Evolutionary conservation across 2,329 filamentous ascomycete species (phyloP), one percentile per base, ranked within the genome.

Genomic region (Dothideomycetidae sp.): DNA sequence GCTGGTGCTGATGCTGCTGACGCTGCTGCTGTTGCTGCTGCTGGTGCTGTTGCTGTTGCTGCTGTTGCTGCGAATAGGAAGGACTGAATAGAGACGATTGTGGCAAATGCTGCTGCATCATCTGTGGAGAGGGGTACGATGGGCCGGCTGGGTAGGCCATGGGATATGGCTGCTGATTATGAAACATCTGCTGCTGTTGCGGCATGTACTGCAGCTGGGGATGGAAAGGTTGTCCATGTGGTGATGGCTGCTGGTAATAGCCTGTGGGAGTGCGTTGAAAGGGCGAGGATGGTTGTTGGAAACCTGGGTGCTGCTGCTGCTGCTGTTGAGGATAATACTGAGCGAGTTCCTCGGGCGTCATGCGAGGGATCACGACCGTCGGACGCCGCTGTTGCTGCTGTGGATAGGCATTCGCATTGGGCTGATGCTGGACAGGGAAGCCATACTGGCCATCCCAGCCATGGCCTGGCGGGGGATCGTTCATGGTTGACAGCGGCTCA

Each of bases 401-500:
- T 5, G 7, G 7, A 31, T 31, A 31, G 7, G 5, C 14, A 15
- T 13, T 13, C 7, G 7, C 13, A 7, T 13, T 9, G 7, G 7
- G 21, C n/a, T 7, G 29, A 9, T 9, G 29, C 10, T 9, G 9
- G 29, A 13, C 14, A 31, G 29, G 29, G n/a, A 9, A 31, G 9
- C 7, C 5, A 31, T 31, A 31, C 12, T 13, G 29, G n/a, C 7
- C 13, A 37, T 30, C 18, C n/a, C n/a, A n/a, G 13, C 13, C 4
- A 35, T 53, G 47, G 44, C 49, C 41, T 29, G 50, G 50, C 5
- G 53, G 53, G n/a, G n/a, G n/a, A n/a, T n/a, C n/a, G n/a, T n/a
- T n/a, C n/a, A n/a, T n/a, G n/a, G n/a, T n/a, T n/a, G n/a, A n/a
- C n/a, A n/a, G n/a, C n/a, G n/a, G n/a, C n/a, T n/a, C n/a, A n/a